phyloP scores from a whole-genome alignment of 352 stramenopile genomes.

The Globisporangium lucens region DNA sequence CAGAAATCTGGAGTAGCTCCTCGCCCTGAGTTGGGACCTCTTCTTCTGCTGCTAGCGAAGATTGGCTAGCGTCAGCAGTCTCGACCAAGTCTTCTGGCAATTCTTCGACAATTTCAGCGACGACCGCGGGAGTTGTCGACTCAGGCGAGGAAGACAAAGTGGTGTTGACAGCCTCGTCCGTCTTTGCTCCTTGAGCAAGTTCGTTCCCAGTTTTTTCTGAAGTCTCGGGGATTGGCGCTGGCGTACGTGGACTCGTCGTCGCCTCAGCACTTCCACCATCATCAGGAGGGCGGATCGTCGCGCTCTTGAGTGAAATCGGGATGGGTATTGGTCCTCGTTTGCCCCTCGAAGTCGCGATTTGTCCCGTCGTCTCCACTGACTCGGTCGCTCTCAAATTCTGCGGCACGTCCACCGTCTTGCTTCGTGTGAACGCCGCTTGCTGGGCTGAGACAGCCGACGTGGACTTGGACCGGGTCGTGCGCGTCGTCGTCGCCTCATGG shows the following conservation, averaged over 20 bases:
- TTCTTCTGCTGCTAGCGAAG: neutral
- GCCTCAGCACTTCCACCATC: neutral
- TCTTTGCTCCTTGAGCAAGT: neutral
- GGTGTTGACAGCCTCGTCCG: neutral
- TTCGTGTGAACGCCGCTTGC: constrained; percentile 4
- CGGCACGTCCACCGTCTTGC: constrained; percentile 3
- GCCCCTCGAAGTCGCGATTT: neutral
- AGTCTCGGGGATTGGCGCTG: neutral
- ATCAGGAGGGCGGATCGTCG: too few relatives aligned
- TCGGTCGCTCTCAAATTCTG: neutral
- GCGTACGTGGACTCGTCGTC: neutral
- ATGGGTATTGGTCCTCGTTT: neutral
- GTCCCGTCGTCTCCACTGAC: neutral
- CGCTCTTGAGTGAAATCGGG: neutral
- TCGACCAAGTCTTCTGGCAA: neutral
- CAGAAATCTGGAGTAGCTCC: neutral
- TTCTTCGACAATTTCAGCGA: neutral
- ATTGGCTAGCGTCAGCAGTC: neutral
- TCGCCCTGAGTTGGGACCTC: neutral
- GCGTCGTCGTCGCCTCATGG: neutral
- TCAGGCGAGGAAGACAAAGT: neutral
- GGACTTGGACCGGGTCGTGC: constrained; percentile 3
- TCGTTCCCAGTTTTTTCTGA: neutral
- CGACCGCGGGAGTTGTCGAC: neutral
- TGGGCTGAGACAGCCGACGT: neutral